Conservation (phyloP, 176 grass and related monocot genomes). For the Carex littledalei region DNA sequence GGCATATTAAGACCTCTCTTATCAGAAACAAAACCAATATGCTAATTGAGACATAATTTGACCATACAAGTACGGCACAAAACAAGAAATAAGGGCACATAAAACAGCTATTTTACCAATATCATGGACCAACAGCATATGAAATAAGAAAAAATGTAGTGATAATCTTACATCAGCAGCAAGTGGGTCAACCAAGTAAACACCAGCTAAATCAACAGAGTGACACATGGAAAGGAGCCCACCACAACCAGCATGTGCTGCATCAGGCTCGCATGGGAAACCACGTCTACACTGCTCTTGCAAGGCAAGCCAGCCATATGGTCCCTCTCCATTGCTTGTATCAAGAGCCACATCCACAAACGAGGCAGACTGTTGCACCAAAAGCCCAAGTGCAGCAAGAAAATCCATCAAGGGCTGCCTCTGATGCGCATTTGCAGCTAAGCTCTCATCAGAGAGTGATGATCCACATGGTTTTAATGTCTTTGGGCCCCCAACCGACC, state of each 20-base stretch:
- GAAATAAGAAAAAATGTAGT: not conserved
- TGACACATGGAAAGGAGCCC: constrained; percentile 79
- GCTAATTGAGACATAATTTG: not conserved
- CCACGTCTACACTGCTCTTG: constrained; percentile 81
- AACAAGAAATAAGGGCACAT: not conserved
- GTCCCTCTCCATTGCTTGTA: constrained; percentile 73
- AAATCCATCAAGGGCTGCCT: constrained; percentile 82
- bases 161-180: constrained; percentile 66
- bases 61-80: not conserved
- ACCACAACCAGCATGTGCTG: constrained; percentile 95
- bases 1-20: not conserved
- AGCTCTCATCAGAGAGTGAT: constrained; percentile 38
- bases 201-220: constrained; percentile 86
- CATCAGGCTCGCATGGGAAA: constrained; percentile 80
- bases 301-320: constrained; percentile 75
- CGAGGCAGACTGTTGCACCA: constrained; percentile 89
- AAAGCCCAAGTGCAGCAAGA: constrained; percentile 69
- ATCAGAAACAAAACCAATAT: not conserved
- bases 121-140: not conserved
- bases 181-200: constrained; percentile 94
- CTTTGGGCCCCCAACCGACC: constrained; percentile 62
- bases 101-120: not conserved
- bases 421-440: constrained; percentile 31
- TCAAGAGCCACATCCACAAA: constrained; percentile 93
- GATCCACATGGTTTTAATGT: constrained; percentile 47